These are phyloP conservation scores for Penicillium manginii DNA, from an alignment of 495 filamentous ascomycete species.

Conservation along the genomic window DNA sequence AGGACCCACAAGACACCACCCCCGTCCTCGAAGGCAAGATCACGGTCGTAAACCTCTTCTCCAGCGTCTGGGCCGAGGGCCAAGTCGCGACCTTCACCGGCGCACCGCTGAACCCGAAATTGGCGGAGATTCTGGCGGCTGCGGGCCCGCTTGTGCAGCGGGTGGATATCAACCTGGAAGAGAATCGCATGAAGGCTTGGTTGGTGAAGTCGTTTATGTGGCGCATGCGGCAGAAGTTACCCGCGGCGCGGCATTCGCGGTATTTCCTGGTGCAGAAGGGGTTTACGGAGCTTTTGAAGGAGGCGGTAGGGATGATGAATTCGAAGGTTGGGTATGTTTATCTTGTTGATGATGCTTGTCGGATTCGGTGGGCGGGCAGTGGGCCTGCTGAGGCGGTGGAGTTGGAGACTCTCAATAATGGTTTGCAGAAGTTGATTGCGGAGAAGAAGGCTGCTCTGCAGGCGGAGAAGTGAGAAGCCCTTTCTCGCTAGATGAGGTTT, in stretches of 20 bases:
- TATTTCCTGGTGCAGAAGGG: constrained; percentile 88
- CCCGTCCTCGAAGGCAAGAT: constrained; percentile 68
- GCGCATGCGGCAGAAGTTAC: constrained; percentile 58
- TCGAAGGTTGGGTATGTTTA: constrained; percentile 93
- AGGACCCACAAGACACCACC: constrained; percentile 67
- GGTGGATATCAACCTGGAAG: constrained; percentile 85
- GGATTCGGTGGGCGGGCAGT: constrained; percentile 93
- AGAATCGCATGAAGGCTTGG: constrained; percentile 74
- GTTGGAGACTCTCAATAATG: constrained; percentile 69
- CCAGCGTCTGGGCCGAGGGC: constrained; percentile 78
- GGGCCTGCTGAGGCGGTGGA: constrained; percentile 73
- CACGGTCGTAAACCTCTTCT: constrained; percentile 79
- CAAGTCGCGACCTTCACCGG: constrained; percentile 76
- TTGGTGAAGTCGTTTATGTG: constrained; percentile 72
- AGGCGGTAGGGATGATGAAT: constrained; percentile 82
- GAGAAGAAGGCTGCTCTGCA: constrained; percentile 48
- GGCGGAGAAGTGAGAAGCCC: constrained; percentile 3
- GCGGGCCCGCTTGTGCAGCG: constrained; percentile 57
- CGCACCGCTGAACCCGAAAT: constrained; percentile 62
- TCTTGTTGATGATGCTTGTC: constrained; percentile 82
- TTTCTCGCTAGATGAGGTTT: background rate
- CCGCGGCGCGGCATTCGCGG: constrained; percentile 62
- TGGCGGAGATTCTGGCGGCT: constrained; percentile 57
- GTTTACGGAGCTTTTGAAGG: constrained; percentile 70
- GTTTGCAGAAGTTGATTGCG: constrained; percentile 67